Evolutionary conservation across 106 monocot species (phyloP).

Genomic region (Alisma plantagoaquatica): DNA sequence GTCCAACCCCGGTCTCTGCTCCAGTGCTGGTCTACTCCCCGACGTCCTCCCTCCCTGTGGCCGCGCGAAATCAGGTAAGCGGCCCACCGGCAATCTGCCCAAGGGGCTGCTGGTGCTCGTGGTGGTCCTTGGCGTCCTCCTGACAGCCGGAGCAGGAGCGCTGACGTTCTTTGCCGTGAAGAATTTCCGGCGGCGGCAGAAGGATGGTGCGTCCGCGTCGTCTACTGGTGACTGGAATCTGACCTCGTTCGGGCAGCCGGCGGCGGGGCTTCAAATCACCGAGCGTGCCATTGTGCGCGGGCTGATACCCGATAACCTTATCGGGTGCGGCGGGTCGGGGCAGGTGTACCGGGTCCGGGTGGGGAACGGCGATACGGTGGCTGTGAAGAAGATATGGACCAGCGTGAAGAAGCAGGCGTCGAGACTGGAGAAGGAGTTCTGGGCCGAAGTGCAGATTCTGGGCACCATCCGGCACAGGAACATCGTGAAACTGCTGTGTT

Average conservation of each 20-base stretch:
- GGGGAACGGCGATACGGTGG: slow-evolving; percentile 14
- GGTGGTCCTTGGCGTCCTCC: slow-evolving; percentile 24
- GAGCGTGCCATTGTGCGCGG: slow-evolving; percentile 35
- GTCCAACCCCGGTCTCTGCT: slow-evolving; percentile 47
- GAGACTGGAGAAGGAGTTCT: slow-evolving; percentile 28
- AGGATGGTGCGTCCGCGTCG: slow-evolving; percentile 2
- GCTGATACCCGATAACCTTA: slow-evolving; percentile 43
- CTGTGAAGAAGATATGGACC: slow-evolving; percentile 43
- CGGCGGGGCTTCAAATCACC: slow-evolving; percentile 43
- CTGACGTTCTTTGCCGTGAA: slow-evolving; percentile 9
- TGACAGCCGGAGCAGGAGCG: slow-evolving; percentile 1
- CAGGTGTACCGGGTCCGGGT: slow-evolving; percentile 38
- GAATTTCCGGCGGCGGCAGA: slow-evolving; percentile 20
- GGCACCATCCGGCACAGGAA: slow-evolving; percentile 54
- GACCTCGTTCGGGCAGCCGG: slow-evolving; percentile 58
- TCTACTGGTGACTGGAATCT: slow-evolving; percentile 39
- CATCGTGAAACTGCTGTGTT: slow-evolving; percentile 71
- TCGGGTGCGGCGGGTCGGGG: slow-evolving; percentile 60
- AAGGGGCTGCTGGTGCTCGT: slow-evolving; percentile 20
- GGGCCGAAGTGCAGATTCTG: slow-evolving; percentile 33
- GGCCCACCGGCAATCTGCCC: slow-evolving; percentile 16
- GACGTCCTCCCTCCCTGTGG: slow-evolving; percentile 16
- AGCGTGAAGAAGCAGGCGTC: slow-evolving; percentile 12
- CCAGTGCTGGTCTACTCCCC: slow-evolving; percentile 1
- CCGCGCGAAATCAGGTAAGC: neutral